phyloP scores from a whole-genome alignment of 192 early-diverging fungal genomes.

The Backusella sp. region DNA sequence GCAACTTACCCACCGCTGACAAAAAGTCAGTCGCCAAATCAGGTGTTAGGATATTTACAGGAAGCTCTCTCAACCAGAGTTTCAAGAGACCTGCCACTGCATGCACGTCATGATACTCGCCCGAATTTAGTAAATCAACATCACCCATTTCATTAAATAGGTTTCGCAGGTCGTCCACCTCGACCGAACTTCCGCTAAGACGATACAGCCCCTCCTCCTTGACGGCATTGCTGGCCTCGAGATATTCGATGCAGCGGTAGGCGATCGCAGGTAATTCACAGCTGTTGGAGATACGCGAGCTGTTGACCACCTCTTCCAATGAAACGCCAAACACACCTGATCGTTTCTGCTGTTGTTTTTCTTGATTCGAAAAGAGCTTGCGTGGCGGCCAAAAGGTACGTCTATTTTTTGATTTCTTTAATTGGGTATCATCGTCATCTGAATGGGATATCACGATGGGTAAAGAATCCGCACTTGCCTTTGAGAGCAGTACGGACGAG shows the following conservation, averaged over 20 bases:
- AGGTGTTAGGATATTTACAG: slow-evolving; percentile 78
- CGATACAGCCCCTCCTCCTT: slow-evolving; percentile 97
- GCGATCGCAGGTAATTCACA: slow-evolving; percentile 88
- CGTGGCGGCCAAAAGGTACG: slow-evolving; percentile 1
- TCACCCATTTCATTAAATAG: slow-evolving; percentile 82
- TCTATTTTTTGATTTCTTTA: background rate
- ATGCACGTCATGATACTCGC: slow-evolving; percentile 83
- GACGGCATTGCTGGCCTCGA: slow-evolving; percentile 85
- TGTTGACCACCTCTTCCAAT: slow-evolving; percentile 73
- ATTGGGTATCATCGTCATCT: background rate
- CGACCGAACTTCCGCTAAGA: slow-evolving; percentile 73
- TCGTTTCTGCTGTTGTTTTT: slow-evolving; percentile 32
- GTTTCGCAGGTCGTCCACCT: slow-evolving; percentile 73
- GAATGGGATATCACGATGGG: background rate
- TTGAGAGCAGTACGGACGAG: background rate
- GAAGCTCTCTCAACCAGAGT: slow-evolving; percentile 88
- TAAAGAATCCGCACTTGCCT: background rate
- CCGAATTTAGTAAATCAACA: slow-evolving; percentile 58
- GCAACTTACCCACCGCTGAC: slow-evolving; percentile 62
- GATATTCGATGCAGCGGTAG: slow-evolving; percentile 94
- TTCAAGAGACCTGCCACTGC: slow-evolving; percentile 92
- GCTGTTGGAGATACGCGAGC: slow-evolving; percentile 68
- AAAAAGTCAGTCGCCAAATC: slow-evolving; percentile 82
- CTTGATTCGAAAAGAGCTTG: slow-evolving; percentile 13
- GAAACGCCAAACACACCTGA: slow-evolving; percentile 84